Conservation (phyloP, 139 green algal species). For the Picochlorum sp. region DNA sequence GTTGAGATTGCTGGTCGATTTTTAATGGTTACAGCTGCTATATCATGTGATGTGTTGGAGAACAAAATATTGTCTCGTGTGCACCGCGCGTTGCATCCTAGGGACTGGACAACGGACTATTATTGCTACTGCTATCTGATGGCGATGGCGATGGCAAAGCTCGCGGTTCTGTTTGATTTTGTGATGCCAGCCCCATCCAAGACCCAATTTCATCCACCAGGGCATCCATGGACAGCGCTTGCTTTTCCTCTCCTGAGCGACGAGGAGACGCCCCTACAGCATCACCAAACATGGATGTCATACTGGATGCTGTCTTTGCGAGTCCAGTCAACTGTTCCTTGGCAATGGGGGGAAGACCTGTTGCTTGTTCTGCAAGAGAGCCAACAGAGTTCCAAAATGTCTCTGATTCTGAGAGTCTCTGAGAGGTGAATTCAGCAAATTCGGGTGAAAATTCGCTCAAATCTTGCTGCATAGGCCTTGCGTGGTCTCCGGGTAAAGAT, state of each 20-base stretch:
- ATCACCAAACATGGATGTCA: slow-evolving; percentile 11
- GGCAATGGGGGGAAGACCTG: slow-evolving; percentile 3
- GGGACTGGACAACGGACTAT: too few species aligned
- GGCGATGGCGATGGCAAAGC: background rate
- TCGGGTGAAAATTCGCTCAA: slow-evolving; percentile 29
- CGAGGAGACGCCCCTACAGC: slow-evolving; percentile 7
- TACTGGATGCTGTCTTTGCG: slow-evolving; percentile 6
- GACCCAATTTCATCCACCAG: slow-evolving; percentile 23
- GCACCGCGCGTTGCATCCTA: too few species aligned
- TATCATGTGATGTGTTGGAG: too few species aligned
- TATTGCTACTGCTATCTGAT: background rate
- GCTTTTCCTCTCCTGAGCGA: background rate
- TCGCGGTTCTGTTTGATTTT: background rate
- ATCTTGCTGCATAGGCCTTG: slow-evolving; percentile 67
- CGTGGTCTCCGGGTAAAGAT: slow-evolving; percentile 72
- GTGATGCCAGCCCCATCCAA: slow-evolving; percentile 15
- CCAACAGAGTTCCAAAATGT: slow-evolving; percentile 25
- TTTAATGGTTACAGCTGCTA: too few species aligned
- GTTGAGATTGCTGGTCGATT: too few species aligned
- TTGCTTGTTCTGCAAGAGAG: slow-evolving; percentile 17
- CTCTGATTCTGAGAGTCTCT: slow-evolving; percentile 16
- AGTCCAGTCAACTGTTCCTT: slow-evolving; percentile 15
- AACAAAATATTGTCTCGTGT: too few species aligned
- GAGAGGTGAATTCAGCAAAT: slow-evolving; percentile 17
- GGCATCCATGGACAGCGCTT: slow-evolving; percentile 11